Base-by-base conservation (phyloP, 768 basidiomycete genomes). In the Boletales sp. region DNA sequence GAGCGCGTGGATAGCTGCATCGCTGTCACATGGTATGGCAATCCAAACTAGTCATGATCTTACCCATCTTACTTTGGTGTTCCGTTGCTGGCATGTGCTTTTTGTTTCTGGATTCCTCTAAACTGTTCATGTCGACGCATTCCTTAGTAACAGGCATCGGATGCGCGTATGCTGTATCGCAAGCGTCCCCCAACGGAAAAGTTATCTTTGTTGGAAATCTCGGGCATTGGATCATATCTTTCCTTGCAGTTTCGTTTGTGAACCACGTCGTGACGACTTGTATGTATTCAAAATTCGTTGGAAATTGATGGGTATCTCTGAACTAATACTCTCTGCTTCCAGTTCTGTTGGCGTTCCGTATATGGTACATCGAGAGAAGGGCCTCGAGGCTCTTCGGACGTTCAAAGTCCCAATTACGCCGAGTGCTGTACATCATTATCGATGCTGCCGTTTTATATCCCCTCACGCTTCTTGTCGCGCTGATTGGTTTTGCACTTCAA, bases 391-490 rank as follows among this genome's bases (percentile, higher is more conserved):
- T 69, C 5, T 36, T 27, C 32, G 14, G 32, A 4, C 29, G 15
- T 9, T 34, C 32, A 11, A 34, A 10, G 15, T 52, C 51, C 6
- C 36, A 12, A 15, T 21, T 52, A 3, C 29, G 45, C n/a, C 45
- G 41, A 13, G 38, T 47, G 14, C 44, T 72, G 13, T 49, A 59
- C n/a, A 58, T 67, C 29, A 55, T 70, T 38, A 56, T 71, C 34
- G 70, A 72, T 54, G 63, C 68, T 32, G 69, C 68, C 15, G 58
- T 62, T 4, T 53, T 72, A 11, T 72, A 72, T 53, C 69, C 69
- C 1, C 8, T 65, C 35, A 62, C 69, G 4, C 61, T 70, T 54
- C 50, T 67, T 31, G 63, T 64, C 15, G 66, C 66, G 2, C 52
- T 71, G 24, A 56, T 67, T 15, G 56, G 59, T 19, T 69, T 69